Evolutionary conservation across 805 yeast genomes (phyloP).

Genomic region (Yamadazyma takamatsuzukensis): DNA sequence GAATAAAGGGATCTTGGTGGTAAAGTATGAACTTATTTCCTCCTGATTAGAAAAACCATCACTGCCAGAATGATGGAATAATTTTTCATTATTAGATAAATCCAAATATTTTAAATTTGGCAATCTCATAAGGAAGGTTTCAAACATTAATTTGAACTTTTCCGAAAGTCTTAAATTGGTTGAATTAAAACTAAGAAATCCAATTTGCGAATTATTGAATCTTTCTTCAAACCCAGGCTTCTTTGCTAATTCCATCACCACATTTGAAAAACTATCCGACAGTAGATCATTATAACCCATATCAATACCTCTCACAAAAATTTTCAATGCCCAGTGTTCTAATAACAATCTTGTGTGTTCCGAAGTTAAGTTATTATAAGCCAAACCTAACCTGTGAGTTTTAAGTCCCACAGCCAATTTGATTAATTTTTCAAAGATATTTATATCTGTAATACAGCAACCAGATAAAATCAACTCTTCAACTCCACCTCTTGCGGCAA

Average conservation of each 20-base stretch:
- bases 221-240: constrained; percentile 16
- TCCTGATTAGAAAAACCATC: background rate
- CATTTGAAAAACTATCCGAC: constrained; percentile 27
- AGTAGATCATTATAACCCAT: constrained; percentile 76
- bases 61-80: constrained; percentile 43
- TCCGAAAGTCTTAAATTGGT: constrained; percentile 54
- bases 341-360: constrained; percentile 55
- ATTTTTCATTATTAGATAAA: constrained; percentile 60
- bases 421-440: constrained; percentile 52
- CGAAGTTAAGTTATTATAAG: constrained; percentile 61
- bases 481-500: constrained; percentile 67
- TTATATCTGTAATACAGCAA: constrained; percentile 56
- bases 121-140: constrained; percentile 48
- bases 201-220: constrained; percentile 21
- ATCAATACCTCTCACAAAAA: constrained; percentile 66
- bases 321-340: constrained; percentile 53
- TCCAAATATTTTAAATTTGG: constrained; percentile 70
- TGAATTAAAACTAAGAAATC: constrained; percentile 60
- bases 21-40: constrained; percentile 26
- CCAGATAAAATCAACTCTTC: constrained; percentile 81
- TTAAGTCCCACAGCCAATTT: constrained; percentile 50
- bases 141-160: constrained; percentile 44
- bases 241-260: constrained; percentile 31
- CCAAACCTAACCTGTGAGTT: constrained; percentile 70
- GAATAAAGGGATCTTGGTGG: constrained; percentile 66